Evolutionary conservation across 192 early-diverging fungal genomes (phyloP).

Genomic region (Backusella parvicylindrica): DNA sequence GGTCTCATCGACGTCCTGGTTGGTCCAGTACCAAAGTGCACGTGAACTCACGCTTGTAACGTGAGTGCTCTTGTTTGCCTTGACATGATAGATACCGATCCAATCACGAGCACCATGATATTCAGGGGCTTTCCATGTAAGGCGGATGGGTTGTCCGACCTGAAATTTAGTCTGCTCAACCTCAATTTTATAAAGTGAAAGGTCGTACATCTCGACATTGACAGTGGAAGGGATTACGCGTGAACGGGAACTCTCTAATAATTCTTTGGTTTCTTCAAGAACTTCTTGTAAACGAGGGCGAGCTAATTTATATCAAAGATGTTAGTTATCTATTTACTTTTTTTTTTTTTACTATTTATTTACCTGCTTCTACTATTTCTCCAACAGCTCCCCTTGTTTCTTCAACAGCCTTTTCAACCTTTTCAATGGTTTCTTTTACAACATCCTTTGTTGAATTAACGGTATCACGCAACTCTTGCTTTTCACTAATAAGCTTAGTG

Average conservation of each 20-base stretch:
- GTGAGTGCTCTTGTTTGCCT: conserved; percentile 66
- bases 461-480: conserved; percentile 47
- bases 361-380: conserved; percentile 44
- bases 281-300: conserved; percentile 48
- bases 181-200: conserved; percentile 40
- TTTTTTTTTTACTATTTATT: neutral
- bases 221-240: conserved; percentile 30
- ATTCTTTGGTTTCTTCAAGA: conserved; percentile 38
- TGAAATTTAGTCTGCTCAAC: conserved; percentile 37
- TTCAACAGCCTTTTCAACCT: conserved; percentile 65
- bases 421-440: conserved; percentile 50
- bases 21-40: conserved; percentile 62
- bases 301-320: conserved; percentile 13
- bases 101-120: conserved; percentile 79
- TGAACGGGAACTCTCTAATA: conserved; percentile 38
- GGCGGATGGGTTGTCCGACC: conserved; percentile 74
- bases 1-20: neutral
- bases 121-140: conserved; percentile 74
- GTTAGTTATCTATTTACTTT: neutral
- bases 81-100: conserved; percentile 88
- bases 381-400: conserved; percentile 47
- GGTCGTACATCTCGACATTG: conserved; percentile 42
- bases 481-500: conserved; percentile 47
- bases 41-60: conserved; percentile 77
- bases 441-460: conserved; percentile 35